Conservation (phyloP, 108 stramenopile genomes). For the Nannochloropsis granulata region DNA sequence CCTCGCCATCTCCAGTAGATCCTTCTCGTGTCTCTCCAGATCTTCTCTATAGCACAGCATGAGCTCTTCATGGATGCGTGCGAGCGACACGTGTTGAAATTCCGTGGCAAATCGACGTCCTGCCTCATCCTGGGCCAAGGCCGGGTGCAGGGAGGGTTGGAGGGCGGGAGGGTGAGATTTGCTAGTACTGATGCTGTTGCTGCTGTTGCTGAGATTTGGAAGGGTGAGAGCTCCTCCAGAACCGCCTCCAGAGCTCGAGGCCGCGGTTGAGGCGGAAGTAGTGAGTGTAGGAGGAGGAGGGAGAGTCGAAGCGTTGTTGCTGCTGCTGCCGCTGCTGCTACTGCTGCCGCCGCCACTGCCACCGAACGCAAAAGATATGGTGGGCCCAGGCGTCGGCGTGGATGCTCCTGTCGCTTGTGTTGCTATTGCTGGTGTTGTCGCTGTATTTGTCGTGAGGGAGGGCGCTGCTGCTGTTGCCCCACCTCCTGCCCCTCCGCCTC, state of each 20-base stretch:
- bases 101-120: not conserved
- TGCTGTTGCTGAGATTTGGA: not conserved
- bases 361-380: not conserved
- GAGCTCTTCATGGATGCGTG: not conserved
- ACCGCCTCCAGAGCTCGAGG: not conserved
- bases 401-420: not conserved
- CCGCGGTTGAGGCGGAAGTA: not conserved
- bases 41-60: not conserved
- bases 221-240: not conserved
- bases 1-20: not conserved
- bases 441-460: not conserved
- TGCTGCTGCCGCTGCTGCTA: not conserved
- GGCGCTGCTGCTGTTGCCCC: not conserved
- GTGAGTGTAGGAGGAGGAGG: not conserved
- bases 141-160: not conserved
- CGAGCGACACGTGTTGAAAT: not conserved
- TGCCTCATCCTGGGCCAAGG: not conserved
- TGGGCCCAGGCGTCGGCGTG: not conserved
- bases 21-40: not conserved
- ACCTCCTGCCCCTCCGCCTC: not conserved
- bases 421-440: not conserved
- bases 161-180: not conserved
- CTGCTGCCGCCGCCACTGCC: not conserved
- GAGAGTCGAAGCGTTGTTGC: not conserved
- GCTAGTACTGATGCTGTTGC: not conserved